Percentiles rank a stretch among this genome's conserved stretches.
Evolutionary conservation across 1,139 yeast species (phyloP).

Genomic region (Candida tropicalis): DNA sequence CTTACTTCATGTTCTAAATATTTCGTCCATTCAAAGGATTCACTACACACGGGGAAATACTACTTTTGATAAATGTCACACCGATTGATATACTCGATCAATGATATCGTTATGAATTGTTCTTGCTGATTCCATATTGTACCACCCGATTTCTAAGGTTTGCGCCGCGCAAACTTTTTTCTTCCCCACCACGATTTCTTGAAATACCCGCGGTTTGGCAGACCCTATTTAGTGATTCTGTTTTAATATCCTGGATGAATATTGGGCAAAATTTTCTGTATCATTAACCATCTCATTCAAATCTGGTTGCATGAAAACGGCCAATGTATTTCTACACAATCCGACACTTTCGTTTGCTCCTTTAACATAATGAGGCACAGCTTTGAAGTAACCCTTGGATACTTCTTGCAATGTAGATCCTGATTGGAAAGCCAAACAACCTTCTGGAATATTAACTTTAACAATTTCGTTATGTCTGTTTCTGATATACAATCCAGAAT

Average conservation of each 20-base stretch:
- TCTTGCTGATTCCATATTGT: no score
- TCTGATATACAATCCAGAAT: slow-evolving; percentile 56
- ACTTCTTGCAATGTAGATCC: slow-evolving; percentile 63
- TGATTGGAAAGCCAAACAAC: slow-evolving; percentile 65
- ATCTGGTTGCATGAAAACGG: slow-evolving; percentile 67
- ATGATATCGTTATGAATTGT: no score
- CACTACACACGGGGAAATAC: no score
- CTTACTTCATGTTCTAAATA: no score
- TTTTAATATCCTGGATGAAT: slow-evolving; percentile 40
- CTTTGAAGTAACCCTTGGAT: slow-evolving; percentile 53
- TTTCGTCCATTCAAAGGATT: no score
- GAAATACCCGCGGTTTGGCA: no score
- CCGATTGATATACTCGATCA: no score
- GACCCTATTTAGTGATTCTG: slow-evolving; percentile 28
- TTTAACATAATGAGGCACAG: slow-evolving; percentile 62
- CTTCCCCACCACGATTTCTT: no score
- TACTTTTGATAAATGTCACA: no score
- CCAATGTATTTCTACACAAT: slow-evolving; percentile 58
- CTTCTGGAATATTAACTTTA: slow-evolving; percentile 56
- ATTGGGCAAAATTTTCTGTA: slow-evolving; percentile 52
- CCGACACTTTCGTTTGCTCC: slow-evolving; percentile 36
- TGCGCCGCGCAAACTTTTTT: background rate
- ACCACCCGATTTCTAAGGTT: no score
- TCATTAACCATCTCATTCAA: slow-evolving; percentile 51
- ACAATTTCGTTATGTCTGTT: slow-evolving; percentile 48